These are phyloP conservation scores for Trichosporon coremiiforme DNA, from an alignment of 1,284 basidiomycete species.

Conservation along the genomic window DNA sequence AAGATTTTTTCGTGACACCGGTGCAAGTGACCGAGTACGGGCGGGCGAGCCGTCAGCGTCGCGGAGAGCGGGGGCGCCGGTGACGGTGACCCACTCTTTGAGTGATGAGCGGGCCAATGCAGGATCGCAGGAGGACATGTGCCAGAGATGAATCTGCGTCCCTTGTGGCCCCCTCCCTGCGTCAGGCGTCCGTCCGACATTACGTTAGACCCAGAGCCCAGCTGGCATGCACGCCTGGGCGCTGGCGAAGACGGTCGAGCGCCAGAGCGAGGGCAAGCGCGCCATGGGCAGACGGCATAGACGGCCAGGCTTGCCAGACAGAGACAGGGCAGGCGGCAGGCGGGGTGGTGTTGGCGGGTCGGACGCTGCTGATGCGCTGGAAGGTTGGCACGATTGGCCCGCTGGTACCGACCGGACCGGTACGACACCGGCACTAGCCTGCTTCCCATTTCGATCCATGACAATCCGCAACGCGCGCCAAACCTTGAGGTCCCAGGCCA, in stretches of 20 bases:
- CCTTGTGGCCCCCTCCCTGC: neutral
- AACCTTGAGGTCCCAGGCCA: neutral
- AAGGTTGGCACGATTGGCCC: neutral
- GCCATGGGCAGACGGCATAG: neutral
- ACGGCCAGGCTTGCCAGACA: neutral
- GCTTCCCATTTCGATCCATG: conserved; percentile 14
- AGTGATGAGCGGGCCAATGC: conserved; percentile 11
- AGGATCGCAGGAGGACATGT: conserved; percentile 5
- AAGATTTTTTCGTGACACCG: neutral
- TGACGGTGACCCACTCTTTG: conserved; percentile 9
- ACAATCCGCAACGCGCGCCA: conserved; percentile 1
- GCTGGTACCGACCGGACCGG: conserved; percentile 9
- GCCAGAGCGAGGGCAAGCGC: neutral
- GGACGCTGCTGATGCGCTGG: conserved; percentile 2
- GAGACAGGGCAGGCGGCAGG: neutral
- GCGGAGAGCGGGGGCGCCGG: neutral
- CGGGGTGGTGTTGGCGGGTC: neutral
- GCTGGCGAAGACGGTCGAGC: neutral
- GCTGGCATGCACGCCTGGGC: neutral
- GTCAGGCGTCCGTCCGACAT: neutral
- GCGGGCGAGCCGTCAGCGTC: neutral
- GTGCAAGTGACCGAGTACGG: conserved; percentile 3
- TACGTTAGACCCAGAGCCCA: conserved; percentile 4
- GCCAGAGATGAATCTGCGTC: neutral
- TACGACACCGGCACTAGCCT: neutral